Evolutionary conservation across 139 green algal genomes (phyloP).

Genomic region (Tetraselmis striata): DNA sequence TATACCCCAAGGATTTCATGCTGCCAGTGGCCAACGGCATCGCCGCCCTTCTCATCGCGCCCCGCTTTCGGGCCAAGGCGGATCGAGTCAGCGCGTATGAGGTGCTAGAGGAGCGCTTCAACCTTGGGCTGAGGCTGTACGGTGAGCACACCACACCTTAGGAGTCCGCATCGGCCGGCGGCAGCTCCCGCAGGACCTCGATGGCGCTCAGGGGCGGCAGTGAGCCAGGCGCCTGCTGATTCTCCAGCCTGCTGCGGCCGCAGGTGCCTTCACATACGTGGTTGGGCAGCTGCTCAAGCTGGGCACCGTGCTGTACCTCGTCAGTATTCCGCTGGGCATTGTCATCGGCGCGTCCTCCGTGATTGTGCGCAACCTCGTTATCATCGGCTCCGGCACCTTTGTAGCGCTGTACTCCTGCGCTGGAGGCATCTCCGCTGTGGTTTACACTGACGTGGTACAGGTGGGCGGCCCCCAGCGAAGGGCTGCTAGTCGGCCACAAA

Average conservation of each 20-base stretch:
- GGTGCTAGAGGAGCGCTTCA: background rate
- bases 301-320: conserved; percentile 12
- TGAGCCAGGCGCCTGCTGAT: too few relatives aligned
- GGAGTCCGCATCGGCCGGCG: too few relatives aligned
- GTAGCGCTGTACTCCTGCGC: conserved; percentile 15
- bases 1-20: background rate
- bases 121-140: background rate
- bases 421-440: conserved; percentile 16
- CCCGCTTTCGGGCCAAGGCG: background rate
- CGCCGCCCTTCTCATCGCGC: background rate
- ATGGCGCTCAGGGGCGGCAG: too few relatives aligned
- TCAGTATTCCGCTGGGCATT: conserved; percentile 7
- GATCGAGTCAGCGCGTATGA: background rate
- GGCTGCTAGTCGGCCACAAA: too few relatives aligned
- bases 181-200: too few relatives aligned
- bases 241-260: too few relatives aligned
- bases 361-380: conserved; percentile 5
- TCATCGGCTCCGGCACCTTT: conserved; percentile 10
- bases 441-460: conserved; percentile 20
- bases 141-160: background rate
- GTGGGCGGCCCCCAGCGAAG: too few relatives aligned
- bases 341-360: conserved; percentile 4
- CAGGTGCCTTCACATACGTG: conserved; percentile 11
- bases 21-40: background rate
- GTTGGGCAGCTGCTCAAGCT: conserved; percentile 17